Base-by-base conservation (phyloP, 441 rosid genomes). In the Theobroma grandiflorum region DNA sequence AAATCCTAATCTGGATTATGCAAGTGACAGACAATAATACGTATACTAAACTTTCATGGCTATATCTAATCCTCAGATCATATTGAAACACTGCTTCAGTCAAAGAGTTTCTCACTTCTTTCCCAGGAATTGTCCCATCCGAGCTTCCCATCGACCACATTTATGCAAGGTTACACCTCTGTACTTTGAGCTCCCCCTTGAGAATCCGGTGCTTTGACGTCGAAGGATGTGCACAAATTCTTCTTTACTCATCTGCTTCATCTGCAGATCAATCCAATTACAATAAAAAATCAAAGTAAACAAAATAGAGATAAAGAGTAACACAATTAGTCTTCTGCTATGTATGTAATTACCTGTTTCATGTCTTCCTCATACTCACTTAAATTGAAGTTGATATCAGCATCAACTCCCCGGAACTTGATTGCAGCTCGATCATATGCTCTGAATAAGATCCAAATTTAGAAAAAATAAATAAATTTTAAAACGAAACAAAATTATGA, bases 371-470 rank as follows among this genome's bases (percentile, higher is more conserved):
- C 89, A 10, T 90, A 91, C 76, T 91, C 95, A 70, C 82, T 77
- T 59, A 87, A 82, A 47, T n/a, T 84, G 75, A 90, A 91, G 57
- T 91, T 91, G 78, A 91, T 90, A 80, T 91, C 95, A 53, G 93
- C 95, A 53, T 89, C 90, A 10, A 83, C 87, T 72, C 95, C 95
- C 38, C 93, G 85, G 80, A 91, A 91, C 79, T 91, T 91, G 72
- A 91, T 88, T 7, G 93, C 95, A 55, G 93, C 93, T 66, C 88
- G 89, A 84, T 91, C 95, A 71, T 91, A 91, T 2, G 95, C 93
- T 80, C 95, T 91, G 84, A 52, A 73, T 59, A 69, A 69, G 40
- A 26, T 47, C 58, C 18, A 72, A 45, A 61, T 74, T 62, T 71
- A 18, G 55, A 42, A 59, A 74, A 33, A 57, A 76, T 55, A 45